phyloP scores from a whole-genome alignment of 1,284 basidiomycete genomes.

The Moesziomyces antarcticus region DNA sequence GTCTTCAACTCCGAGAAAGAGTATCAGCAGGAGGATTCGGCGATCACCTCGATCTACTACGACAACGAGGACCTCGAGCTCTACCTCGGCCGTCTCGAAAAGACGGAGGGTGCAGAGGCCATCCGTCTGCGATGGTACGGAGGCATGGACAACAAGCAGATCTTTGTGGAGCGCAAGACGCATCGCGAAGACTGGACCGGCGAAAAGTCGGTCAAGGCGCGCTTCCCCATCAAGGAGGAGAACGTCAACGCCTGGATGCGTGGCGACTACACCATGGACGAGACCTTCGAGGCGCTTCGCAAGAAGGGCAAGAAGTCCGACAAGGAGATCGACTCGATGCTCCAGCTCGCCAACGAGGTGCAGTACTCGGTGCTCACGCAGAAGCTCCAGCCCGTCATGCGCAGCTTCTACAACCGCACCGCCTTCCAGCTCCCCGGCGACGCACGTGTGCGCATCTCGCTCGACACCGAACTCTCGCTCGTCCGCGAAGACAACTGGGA shows the following conservation, averaged over 20 bases:
- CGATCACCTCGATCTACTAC: slow-evolving; percentile 85
- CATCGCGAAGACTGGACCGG: slow-evolving; percentile 99
- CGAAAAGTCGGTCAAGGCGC: slow-evolving; percentile 98
- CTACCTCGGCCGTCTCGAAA: slow-evolving; percentile 96
- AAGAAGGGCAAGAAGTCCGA: slow-evolving; percentile 94
- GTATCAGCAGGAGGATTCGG: slow-evolving; percentile 87
- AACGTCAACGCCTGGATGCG: slow-evolving; percentile 90
- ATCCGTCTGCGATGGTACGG: slow-evolving; percentile 98
- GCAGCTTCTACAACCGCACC: slow-evolving; percentile 99
- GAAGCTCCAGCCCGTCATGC: slow-evolving; percentile 83
- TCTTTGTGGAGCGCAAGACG: slow-evolving; percentile 98
- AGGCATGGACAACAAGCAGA: slow-evolving; percentile 79
- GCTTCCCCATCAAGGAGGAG: slow-evolving; percentile 95
- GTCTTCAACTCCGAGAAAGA: slow-evolving; percentile 97
- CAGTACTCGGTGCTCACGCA: slow-evolving; percentile 91
- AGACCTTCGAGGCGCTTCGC: slow-evolving; percentile 87
- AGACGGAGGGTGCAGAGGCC: slow-evolving; percentile 98
- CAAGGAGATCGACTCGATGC: slow-evolving; percentile 92
- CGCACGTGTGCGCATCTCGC: slow-evolving; percentile 94
- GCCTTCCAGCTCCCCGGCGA: slow-evolving; percentile 99
- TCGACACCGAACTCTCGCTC: slow-evolving; percentile 95
- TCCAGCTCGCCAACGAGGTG: slow-evolving; percentile 94
- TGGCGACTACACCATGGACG: slow-evolving; percentile 93
- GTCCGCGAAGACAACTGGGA: slow-evolving; percentile 98
- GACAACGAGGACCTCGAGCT: slow-evolving; percentile 96